Base-by-base conservation (phyloP, 768 basidiomycete genomes). In the Xerocomellus chrysenteron region DNA sequence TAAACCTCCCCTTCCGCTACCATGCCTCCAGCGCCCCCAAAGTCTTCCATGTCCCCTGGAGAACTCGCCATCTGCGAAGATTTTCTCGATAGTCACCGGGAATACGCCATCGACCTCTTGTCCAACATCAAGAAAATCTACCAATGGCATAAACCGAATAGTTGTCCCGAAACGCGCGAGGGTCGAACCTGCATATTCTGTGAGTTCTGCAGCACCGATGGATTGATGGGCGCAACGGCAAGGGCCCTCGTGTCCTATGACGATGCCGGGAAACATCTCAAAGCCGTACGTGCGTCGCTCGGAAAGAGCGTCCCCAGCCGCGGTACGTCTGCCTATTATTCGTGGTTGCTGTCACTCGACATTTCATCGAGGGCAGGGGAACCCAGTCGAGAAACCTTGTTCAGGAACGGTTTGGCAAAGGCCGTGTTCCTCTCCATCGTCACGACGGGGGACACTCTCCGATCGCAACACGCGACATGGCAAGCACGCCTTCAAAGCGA, bases 11-110 rank as follows among this genome's bases (percentile, higher is more conserved):
- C 3, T 43, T 12, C 14, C 10, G 7, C 9, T 32, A 40, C 6
- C 33, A 64, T 61, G 58, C 52, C 54, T 21, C 24, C 28, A 39
- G 19, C n/a, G 3, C 10, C 32, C 14, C n/a, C 43, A 26, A 45
- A 39, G 21, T 7, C 40, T 5, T 12, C 47, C 45, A 54, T 66
- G 62, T 59, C 65, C 19, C 49, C 19, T 16, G 53, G 16, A 4
- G 62, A 66, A 52, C 55, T 66, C 14, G 45, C 32, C 33, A 28
- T 42, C 21, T 64, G 65, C 33, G 40, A 67, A 30, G 54, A 54
- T 11, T 30, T 64, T 36, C 62, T 67, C 37, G 50, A 57, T 0
- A 17, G 47, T 36, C 53, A 61, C 8, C 51, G 50, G 10, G 40
- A 50, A 37, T 61, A 57, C 28, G 55, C 57, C n/a, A 17, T 35